Conservation (phyloP, 75 land plant species). For the Selaginella tamariscina region DNA sequence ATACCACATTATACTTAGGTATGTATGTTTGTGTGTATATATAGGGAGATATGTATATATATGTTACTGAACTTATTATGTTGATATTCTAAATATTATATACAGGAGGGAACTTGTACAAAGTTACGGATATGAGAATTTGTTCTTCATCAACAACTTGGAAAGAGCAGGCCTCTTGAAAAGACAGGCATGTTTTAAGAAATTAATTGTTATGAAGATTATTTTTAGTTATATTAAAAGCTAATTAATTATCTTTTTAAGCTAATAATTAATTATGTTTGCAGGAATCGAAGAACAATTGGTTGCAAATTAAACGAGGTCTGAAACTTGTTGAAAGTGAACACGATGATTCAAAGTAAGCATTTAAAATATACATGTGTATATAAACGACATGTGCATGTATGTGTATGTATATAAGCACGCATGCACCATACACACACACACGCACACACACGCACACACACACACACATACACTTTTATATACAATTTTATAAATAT, state of each 20-base stretch:
- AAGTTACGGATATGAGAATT: slow-evolving; percentile 95
- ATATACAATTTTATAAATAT: neutral
- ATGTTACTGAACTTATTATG: too few species aligned
- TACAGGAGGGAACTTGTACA: slow-evolving; percentile 85
- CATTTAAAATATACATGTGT: neutral
- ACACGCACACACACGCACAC: slow-evolving; percentile 6
- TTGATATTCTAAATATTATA: too few species aligned
- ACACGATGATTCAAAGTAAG: slow-evolving; percentile 71
- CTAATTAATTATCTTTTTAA: too few species aligned
- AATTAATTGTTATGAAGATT: too few species aligned
- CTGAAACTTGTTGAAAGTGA: slow-evolving; percentile 71
- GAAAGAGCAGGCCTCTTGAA: slow-evolving; percentile 79
- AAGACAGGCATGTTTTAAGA: slow-evolving; percentile 46
- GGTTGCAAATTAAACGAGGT: slow-evolving; percentile 51
- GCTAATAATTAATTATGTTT: too few species aligned
- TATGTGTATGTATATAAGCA: too few species aligned
- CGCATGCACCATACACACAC: neutral
- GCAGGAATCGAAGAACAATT: slow-evolving; percentile 79
- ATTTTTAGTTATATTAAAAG: too few species aligned
- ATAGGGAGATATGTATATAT: too few species aligned
- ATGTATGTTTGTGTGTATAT: too few species aligned
- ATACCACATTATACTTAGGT: too few species aligned
- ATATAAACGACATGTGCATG: neutral
- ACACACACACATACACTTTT: slow-evolving; percentile 1
- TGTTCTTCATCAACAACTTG: slow-evolving; percentile 60